Percentiles rank a stretch among this genome's conserved stretches.
Evolutionary conservation across 768 basidiomycete genomes (phyloP).

Genomic region (Agrocybe praecox): DNA sequence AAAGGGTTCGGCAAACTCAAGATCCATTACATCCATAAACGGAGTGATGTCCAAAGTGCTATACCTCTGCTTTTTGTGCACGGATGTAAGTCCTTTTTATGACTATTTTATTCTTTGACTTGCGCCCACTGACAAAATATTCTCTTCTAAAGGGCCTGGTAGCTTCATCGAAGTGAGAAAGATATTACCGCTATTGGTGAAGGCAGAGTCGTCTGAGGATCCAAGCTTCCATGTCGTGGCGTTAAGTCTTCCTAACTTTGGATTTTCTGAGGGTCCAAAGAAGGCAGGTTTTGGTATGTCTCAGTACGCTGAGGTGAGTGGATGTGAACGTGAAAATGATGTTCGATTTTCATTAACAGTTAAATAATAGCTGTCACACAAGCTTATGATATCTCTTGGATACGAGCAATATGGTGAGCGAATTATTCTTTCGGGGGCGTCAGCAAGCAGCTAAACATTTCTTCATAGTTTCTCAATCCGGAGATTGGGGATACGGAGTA

Average conservation of each 20-base stretch:
- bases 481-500: conserved; percentile 49
- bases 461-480: conserved; percentile 44
- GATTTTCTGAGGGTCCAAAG: conserved; percentile 59
- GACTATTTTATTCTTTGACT: not conserved
- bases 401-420: conserved; percentile 52
- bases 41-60: conserved; percentile 41
- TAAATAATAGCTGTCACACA: conserved; percentile 35
- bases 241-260: conserved; percentile 59
- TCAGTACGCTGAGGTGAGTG: conserved; percentile 54
- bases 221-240: conserved; percentile 69
- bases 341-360: conserved; percentile 53
- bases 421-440: not conserved
- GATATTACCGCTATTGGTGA: conserved; percentile 53
- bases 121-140: not conserved
- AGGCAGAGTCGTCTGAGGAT: conserved; percentile 38
- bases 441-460: not conserved
- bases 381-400: conserved; percentile 52
- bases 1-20: conserved; percentile 43
- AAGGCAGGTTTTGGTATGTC: conserved; percentile 48
- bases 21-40: conserved; percentile 62
- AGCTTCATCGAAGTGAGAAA: conserved; percentile 59
- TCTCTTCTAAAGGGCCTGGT: not conserved
- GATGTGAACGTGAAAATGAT: conserved; percentile 51
- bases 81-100: conserved; percentile 45
- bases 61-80: conserved; percentile 65